Base-by-base conservation (phyloP, 2,329 filamentous ascomycete genomes). In the Boeremia exigua region DNA sequence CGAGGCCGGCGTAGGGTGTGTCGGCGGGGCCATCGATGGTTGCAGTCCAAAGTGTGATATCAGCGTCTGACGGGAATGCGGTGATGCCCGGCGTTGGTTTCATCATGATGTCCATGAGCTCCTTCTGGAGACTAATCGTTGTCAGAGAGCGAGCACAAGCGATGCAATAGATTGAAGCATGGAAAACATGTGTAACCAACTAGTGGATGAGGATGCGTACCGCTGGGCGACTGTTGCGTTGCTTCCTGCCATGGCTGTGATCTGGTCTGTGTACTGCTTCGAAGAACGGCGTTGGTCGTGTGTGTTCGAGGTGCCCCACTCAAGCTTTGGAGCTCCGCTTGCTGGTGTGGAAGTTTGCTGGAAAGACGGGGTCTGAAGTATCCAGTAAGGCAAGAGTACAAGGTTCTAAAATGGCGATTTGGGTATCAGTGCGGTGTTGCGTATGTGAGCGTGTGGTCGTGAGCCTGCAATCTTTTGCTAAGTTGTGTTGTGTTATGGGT, bases 51-150 rank as follows among this genome's bases (percentile, higher is more conserved):
- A 87, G 87, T 0, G 64, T 67, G 69, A 96, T 88, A 80, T 97
- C 95, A 74, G 92, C 91, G 73, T 96, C 91, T 56, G 91, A 89
- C 27, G 95, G 95, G 77, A 99, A 99, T 61, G 96, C 96, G 52
- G 93, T 96, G 71, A 98, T 88, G 64, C 95, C 95, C 12, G 93
- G 92, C 0, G 94, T 93, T 1, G 93, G 89, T 37, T 93, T 93
- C 68, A 92, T 93, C 95, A 99, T 98, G 67, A 99, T 87, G 77
- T 95, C 89, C 94, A 99, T 98, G 66, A 99, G 85, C 79, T 99
- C 95, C 44, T 93, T 96, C 79, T 99, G 95, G 54, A 99, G 84
- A 70, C 95, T 98, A 72, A 29, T 59, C 15, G 51, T 5, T 15
- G 55, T 66, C 56, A 63, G 67, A 39, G 17, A 4, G 23, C 15